These are phyloP conservation scores for Nissolia schottii DNA, from an alignment of 306 rosid species.

Conservation along the genomic window DNA sequence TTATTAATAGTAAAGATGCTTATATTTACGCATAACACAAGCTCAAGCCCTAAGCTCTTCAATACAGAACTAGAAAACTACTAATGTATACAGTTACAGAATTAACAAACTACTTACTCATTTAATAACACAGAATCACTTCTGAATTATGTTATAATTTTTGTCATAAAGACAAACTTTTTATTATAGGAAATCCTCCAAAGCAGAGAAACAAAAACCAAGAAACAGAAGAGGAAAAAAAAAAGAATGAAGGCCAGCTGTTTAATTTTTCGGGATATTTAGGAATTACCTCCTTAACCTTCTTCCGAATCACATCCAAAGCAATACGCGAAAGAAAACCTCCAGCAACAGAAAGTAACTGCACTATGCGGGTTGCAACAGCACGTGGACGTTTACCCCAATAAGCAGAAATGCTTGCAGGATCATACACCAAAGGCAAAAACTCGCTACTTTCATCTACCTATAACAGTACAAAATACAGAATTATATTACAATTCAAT, in stretches of 20 bases:
- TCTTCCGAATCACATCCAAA: constrained; percentile 77
- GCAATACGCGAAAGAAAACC: constrained; percentile 85
- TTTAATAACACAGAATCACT: background rate
- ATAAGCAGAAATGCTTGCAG: constrained; percentile 78
- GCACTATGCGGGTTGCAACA: constrained; percentile 80
- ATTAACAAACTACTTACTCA: background rate
- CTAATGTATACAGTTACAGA: background rate
- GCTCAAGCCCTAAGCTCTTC: constrained; percentile 9
- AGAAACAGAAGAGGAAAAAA: background rate
- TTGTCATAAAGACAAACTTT: background rate
- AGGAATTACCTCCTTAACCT: constrained; percentile 70
- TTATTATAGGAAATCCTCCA: background rate
- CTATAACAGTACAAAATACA: constrained; percentile 35
- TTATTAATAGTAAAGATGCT: too few species aligned
- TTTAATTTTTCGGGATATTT: background rate
- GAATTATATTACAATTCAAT: background rate
- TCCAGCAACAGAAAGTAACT: constrained; percentile 91
- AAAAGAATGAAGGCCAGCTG: background rate
- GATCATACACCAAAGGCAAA: constrained; percentile 87
- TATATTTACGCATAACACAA: background rate
- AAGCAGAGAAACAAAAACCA: background rate
- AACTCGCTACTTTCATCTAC: constrained; percentile 93
- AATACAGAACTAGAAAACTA: constrained; percentile 17
- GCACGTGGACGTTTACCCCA: constrained; percentile 98
- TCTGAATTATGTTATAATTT: background rate